Percentiles rank a stretch among this genome's conserved stretches.
Conservation (phyloP, 306 rosid genomes). For the Glycine latifolia region DNA sequence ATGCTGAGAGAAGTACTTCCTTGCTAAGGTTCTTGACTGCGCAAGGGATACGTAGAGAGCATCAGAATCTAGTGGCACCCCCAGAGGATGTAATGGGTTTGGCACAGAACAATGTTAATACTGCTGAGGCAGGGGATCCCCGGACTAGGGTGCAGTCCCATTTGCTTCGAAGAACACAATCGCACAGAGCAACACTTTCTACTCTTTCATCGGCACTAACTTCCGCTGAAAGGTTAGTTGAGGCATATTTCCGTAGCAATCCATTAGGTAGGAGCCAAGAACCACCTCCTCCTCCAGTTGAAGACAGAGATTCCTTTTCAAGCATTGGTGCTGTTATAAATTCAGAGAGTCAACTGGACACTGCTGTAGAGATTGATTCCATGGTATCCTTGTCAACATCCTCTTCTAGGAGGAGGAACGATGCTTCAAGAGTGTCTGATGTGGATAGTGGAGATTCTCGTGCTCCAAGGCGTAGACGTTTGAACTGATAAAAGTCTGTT, state of each 20-base stretch:
- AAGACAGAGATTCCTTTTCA: slow-evolving; percentile 89
- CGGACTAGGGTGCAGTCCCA: slow-evolving; percentile 57
- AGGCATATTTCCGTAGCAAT: slow-evolving; percentile 66
- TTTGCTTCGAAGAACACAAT: slow-evolving; percentile 67
- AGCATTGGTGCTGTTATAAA: slow-evolving; percentile 91
- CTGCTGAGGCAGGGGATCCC: slow-evolving; percentile 63
- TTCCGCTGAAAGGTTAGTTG: slow-evolving; percentile 75
- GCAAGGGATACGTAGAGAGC: slow-evolving; percentile 81
- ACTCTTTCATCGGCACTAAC: slow-evolving; percentile 70
- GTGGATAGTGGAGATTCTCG: slow-evolving; percentile 96
- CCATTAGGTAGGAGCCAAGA: slow-evolving; percentile 70
- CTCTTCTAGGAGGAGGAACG: slow-evolving; percentile 88
- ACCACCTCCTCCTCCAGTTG: slow-evolving; percentile 73
- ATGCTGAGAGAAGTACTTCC: slow-evolving; percentile 65
- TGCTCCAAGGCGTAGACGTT: slow-evolving; percentile 82
- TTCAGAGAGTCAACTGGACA: slow-evolving; percentile 91
- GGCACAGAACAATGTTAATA: slow-evolving; percentile 52
- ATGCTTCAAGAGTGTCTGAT: slow-evolving; percentile 78
- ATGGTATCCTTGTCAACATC: slow-evolving; percentile 90
- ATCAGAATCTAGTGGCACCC: slow-evolving; percentile 46
- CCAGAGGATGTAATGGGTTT: slow-evolving; percentile 70
- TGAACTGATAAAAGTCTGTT: slow-evolving; percentile 60
- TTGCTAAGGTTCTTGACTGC: slow-evolving; percentile 82
- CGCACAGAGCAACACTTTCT: slow-evolving; percentile 63
- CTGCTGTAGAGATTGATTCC: slow-evolving; percentile 90